Evolutionary conservation across 2,329 filamentous ascomycete genomes (phyloP).

Genomic region (Cadophora malorum): DNA sequence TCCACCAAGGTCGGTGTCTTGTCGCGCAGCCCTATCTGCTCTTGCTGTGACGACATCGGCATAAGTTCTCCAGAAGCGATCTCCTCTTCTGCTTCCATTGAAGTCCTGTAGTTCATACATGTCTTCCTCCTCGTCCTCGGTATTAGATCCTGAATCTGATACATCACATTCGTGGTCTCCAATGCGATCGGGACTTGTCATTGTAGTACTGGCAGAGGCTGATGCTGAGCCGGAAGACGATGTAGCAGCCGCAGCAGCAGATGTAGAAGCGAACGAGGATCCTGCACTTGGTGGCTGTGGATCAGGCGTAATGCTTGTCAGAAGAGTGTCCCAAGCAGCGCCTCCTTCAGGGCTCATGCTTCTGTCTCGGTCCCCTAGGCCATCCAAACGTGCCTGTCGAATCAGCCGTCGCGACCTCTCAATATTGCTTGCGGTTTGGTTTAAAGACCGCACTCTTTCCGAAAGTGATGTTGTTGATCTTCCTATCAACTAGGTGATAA

Average conservation of each 20-base stretch:
- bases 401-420: slow-evolving; percentile 32
- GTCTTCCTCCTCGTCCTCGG: slow-evolving; percentile 43
- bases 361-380: slow-evolving; percentile 82
- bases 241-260: slow-evolving; percentile 39
- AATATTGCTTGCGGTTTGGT: slow-evolving; percentile 31
- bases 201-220: slow-evolving; percentile 39
- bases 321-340: slow-evolving; percentile 78
- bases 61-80: slow-evolving; percentile 39
- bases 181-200: slow-evolving; percentile 37
- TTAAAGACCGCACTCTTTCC: slow-evolving; percentile 32
- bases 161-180: slow-evolving; percentile 42
- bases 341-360: slow-evolving; percentile 75
- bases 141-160: slow-evolving; percentile 39
- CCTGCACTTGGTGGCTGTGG: slow-evolving; percentile 79
- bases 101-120: slow-evolving; percentile 36
- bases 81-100: slow-evolving; percentile 20
- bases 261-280: slow-evolving; percentile 71
- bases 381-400: slow-evolving; percentile 58
- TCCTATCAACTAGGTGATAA: slow-evolving; percentile 4
- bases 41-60: slow-evolving; percentile 40
- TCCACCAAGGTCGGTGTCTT: slow-evolving; percentile 54
- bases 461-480: slow-evolving; percentile 25
- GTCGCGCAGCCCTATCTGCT: slow-evolving; percentile 45
- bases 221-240: slow-evolving; percentile 38
- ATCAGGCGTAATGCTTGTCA: slow-evolving; percentile 82